Percentiles rank a stretch among this genome's conserved stretches.
These are phyloP conservation scores for Alopecurus myosuroides DNA, from an alignment of 176 grass and related monocot species.

Conservation along the genomic window DNA sequence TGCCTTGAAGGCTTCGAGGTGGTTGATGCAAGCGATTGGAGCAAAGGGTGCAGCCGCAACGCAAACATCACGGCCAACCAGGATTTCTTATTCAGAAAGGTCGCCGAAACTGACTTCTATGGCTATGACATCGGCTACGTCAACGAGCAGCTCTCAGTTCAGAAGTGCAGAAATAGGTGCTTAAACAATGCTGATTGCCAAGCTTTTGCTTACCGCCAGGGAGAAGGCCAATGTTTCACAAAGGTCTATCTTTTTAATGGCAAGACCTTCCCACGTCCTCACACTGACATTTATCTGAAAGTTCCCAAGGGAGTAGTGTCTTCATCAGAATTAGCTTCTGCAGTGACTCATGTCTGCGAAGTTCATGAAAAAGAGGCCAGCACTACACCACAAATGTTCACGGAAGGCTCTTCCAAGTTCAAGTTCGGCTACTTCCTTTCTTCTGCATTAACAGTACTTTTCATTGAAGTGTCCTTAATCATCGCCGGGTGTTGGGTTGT, in stretches of 20 bases:
- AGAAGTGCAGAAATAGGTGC: constrained; percentile 26
- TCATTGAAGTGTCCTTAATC: constrained; percentile 39
- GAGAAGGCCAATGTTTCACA: constrained; percentile 17
- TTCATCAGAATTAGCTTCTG: background rate
- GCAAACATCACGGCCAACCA: background rate
- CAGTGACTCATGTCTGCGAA: background rate
- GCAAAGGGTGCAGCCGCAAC: constrained; percentile 47
- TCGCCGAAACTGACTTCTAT: constrained; percentile 36
- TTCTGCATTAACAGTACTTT: constrained; percentile 39
- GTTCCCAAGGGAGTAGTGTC: background rate
- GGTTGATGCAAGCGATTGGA: constrained; percentile 40
- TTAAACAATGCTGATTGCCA: constrained; percentile 2
- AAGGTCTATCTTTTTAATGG: constrained; percentile 52
- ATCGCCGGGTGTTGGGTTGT: constrained; percentile 28
- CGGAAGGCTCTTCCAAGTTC: background rate
- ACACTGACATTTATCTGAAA: constrained; percentile 42
- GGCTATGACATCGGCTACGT: constrained; percentile 29
- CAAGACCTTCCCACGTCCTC: background rate
- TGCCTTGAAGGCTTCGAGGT: constrained; percentile 53
- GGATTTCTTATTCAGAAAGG: background rate
- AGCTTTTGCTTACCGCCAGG: constrained; percentile 41
- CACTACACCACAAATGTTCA: background rate
- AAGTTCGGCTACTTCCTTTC: constrained; percentile 47
- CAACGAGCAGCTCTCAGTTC: fast-evolving
- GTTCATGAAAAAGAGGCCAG: constrained; percentile 14